A percentile compares a stretch with the other conserved stretches of the same genome.
Conservation (phyloP, 768 basidiomycete genomes). For the Gymnopilus dilepis region DNA sequence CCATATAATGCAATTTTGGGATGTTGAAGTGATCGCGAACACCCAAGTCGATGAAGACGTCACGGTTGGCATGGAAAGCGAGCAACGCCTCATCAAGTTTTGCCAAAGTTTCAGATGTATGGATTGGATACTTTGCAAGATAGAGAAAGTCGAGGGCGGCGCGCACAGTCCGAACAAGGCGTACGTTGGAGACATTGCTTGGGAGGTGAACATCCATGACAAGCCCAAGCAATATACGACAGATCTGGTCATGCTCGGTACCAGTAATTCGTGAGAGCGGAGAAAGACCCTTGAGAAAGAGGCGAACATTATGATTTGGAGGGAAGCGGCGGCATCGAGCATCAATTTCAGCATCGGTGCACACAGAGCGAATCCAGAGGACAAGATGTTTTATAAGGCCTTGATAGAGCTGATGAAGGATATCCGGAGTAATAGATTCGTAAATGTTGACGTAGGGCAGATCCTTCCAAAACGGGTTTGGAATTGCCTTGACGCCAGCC, state of each 20-base stretch:
- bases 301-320: constrained; percentile 27
- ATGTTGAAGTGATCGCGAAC: constrained; percentile 40
- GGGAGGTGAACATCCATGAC: constrained; percentile 14
- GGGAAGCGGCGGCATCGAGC: constrained; percentile 37
- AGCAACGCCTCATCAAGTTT: constrained; percentile 15
- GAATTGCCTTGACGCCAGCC: constrained; percentile 25
- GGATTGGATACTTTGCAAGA: constrained; percentile 23
- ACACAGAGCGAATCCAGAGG: constrained; percentile 35
- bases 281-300: constrained; percentile 25
- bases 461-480: constrained; percentile 45
- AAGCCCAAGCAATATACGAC: constrained; percentile 13
- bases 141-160: constrained; percentile 21
- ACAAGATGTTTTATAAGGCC: constrained; percentile 51
- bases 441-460: constrained; percentile 48
- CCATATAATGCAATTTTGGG: constrained; percentile 39
- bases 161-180: constrained; percentile 10
- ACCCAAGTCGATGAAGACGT: constrained; percentile 24
- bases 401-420: constrained; percentile 55
- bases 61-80: constrained; percentile 4
- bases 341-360: constrained; percentile 41
- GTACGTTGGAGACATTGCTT: constrained; percentile 5
- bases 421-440: constrained; percentile 45
- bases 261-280: constrained; percentile 18
- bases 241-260: constrained; percentile 22
- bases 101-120: constrained; percentile 15